These are phyloP conservation scores for Globisporangium viniferum DNA, from an alignment of 352 stramenopile genomes.

Conservation along the genomic window DNA sequence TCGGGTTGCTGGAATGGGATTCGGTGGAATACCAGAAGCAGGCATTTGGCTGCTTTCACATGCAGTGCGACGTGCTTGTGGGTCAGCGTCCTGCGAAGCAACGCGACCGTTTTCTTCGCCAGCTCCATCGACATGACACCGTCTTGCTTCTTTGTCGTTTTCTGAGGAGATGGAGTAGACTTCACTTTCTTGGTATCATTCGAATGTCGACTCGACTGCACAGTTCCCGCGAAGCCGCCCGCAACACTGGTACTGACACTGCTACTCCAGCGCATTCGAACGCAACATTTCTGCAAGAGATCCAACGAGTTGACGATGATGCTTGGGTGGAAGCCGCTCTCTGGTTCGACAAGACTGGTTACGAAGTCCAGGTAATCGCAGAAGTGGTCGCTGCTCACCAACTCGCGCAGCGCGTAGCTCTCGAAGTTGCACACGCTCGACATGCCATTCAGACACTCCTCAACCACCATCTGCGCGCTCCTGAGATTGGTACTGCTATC, in stretches of 20 bases:
- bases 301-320: slow-evolving; percentile 60
- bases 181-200: not conserved
- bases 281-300: slow-evolving; percentile 72
- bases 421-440: slow-evolving; percentile 61
- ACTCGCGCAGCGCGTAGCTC: slow-evolving; percentile 44
- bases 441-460: slow-evolving; percentile 77
- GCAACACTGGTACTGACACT: not conserved
- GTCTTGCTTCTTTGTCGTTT: slow-evolving; percentile 14
- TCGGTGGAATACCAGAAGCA: slow-evolving; percentile 58
- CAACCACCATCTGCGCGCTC: slow-evolving; percentile 65
- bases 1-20: slow-evolving; percentile 28
- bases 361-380: slow-evolving; percentile 60
- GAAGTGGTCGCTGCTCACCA: slow-evolving; percentile 39
- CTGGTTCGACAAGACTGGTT: slow-evolving; percentile 25
- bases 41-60: slow-evolving; percentile 66
- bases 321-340: slow-evolving; percentile 50
- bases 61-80: slow-evolving; percentile 61
- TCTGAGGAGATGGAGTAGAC: slow-evolving; percentile 11
- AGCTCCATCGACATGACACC: slow-evolving; percentile 37
- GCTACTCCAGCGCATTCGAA: slow-evolving; percentile 56
- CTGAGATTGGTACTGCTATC: slow-evolving; percentile 13
- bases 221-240: not conserved
- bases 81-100: slow-evolving; percentile 44
- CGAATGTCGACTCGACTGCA: not conserved
- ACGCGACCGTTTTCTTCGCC: slow-evolving; percentile 36